phyloP scores from a whole-genome alignment of 495 filamentous ascomycete genomes.

The Talaromyces wortmannii region DNA sequence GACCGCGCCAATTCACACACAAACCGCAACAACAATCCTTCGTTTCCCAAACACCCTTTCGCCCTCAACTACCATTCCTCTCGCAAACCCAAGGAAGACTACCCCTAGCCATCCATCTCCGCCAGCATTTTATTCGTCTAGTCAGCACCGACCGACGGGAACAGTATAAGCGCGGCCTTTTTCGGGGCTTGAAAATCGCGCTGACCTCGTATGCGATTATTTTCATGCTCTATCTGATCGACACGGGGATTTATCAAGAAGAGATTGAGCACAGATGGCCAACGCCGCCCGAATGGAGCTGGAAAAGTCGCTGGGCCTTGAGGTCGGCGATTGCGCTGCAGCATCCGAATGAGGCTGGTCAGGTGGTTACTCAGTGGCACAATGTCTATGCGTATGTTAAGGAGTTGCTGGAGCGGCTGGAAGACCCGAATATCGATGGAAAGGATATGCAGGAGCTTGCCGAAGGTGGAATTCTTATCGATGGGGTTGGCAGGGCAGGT shows the following conservation, averaged over 20 bases:
- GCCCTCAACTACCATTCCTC: slow-evolving; percentile 81
- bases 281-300: slow-evolving; percentile 68
- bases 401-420: slow-evolving; percentile 51
- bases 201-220: slow-evolving; percentile 48
- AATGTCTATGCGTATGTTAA: slow-evolving; percentile 46
- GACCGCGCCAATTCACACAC: slow-evolving; percentile 37
- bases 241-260: slow-evolving; percentile 58
- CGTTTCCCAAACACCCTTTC: slow-evolving; percentile 37
- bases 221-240: slow-evolving; percentile 43
- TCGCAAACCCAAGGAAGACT: slow-evolving; percentile 38
- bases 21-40: slow-evolving; percentile 39
- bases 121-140: slow-evolving; percentile 56
- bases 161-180: slow-evolving; percentile 58
- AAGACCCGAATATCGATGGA: slow-evolving; percentile 61
- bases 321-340: slow-evolving; percentile 51
- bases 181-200: slow-evolving; percentile 50
- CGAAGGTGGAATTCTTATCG: slow-evolving; percentile 48
- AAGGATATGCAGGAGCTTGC: slow-evolving; percentile 49
- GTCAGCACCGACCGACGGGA: slow-evolving; percentile 69
- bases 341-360: slow-evolving; percentile 40
- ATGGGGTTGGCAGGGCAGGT: slow-evolving; percentile 49
- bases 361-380: slow-evolving; percentile 58
- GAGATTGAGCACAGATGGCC: slow-evolving; percentile 66
- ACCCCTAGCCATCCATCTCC: slow-evolving; percentile 32
- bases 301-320: slow-evolving; percentile 50